Conservation (phyloP, 106 monocot genomes). For the Dioscorea alata region DNA sequence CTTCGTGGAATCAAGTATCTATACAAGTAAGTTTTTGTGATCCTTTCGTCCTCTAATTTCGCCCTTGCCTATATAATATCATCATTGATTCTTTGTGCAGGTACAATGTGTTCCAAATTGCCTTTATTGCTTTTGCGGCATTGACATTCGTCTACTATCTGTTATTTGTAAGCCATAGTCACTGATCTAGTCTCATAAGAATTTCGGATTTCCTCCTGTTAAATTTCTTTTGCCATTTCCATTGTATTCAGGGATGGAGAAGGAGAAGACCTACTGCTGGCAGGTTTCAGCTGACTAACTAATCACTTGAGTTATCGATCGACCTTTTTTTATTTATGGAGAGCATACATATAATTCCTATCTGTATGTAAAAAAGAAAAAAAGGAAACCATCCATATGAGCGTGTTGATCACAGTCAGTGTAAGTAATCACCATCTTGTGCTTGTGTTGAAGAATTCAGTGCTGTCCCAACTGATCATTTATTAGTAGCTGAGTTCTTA, state of each 20-base stretch:
- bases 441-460: no score
- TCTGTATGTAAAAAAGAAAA: no score
- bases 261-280: slow-evolving; percentile 69
- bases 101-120: slow-evolving; percentile 93
- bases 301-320: neutral
- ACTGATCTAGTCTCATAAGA: neutral
- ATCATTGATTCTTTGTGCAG: slow-evolving; percentile 25
- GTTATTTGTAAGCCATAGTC: slow-evolving; percentile 55
- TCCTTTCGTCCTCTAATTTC: neutral
- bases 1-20: slow-evolving; percentile 97
- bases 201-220: no score
- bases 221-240: neutral
- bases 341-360: no score
- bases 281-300: slow-evolving; percentile 71
- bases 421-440: no score
- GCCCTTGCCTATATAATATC: neutral
- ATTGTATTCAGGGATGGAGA: slow-evolving; percentile 69
- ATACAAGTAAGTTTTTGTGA: slow-evolving; percentile 63
- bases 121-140: slow-evolving; percentile 61
- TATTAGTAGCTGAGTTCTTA: no score
- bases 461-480: no score
- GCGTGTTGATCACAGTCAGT: no score
- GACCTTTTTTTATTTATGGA: no score
- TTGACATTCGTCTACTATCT: slow-evolving; percentile 76
- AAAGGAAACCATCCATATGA: no score